Evolutionary conservation across 257 asterid species (phyloP).

Genomic region (Solanum ahanhuiri): DNA sequence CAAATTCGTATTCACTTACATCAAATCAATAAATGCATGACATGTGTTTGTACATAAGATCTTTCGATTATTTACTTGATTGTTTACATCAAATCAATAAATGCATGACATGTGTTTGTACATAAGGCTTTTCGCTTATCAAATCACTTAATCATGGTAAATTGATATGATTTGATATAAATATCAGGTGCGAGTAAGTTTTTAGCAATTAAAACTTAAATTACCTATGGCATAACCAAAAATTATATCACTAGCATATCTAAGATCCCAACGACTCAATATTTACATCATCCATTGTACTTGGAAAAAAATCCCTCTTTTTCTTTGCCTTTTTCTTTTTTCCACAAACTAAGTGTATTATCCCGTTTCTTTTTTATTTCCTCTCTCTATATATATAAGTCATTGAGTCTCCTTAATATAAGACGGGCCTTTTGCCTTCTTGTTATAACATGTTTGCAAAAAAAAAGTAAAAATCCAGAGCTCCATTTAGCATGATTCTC

Average conservation of each 20-base stretch:
- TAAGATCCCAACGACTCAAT: neutral
- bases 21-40: too few relatives aligned
- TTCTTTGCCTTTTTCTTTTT: too few relatives aligned
- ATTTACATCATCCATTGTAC: neutral
- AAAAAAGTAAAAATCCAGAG: neutral
- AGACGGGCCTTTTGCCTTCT: neutral
- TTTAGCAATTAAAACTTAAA: neutral
- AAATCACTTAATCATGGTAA: neutral
- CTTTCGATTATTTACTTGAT: too few relatives aligned
- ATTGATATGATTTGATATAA: too few relatives aligned
- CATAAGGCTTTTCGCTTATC: too few relatives aligned
- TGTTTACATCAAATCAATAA: too few relatives aligned
- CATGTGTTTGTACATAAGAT: too few relatives aligned
- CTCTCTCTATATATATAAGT: neutral
- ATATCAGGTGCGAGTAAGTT: neutral
- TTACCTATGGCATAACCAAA: neutral
- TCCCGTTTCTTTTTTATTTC: too few relatives aligned
- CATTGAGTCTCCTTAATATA: too few relatives aligned
- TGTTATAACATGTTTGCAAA: neutral
- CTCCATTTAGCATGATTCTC: neutral
- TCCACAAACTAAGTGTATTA: neutral
- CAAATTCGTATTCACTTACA: too few relatives aligned
- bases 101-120: too few relatives aligned
- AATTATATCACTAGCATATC: neutral
- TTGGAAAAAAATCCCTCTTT: too few relatives aligned